Evolutionary conservation across 2,329 filamentous ascomycete species (phyloP).

Genomic region (Fusarium graminum): DNA sequence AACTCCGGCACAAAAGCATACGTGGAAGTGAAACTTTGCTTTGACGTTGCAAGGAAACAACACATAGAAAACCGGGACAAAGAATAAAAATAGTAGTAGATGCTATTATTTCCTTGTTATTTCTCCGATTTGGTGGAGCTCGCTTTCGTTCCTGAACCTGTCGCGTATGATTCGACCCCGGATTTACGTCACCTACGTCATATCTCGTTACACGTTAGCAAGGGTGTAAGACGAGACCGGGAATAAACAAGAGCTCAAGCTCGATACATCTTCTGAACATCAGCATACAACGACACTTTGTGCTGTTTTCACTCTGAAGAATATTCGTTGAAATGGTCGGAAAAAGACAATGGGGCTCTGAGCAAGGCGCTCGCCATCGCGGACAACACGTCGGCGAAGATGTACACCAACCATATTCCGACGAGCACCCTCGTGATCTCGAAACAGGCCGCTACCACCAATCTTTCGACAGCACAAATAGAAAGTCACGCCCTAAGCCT

Average conservation of each 20-base stretch:
- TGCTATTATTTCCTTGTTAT: slow-evolving; percentile 30
- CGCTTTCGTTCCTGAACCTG: slow-evolving; percentile 21
- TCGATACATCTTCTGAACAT: not conserved
- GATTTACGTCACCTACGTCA: slow-evolving; percentile 41
- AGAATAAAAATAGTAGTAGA: slow-evolving; percentile 19
- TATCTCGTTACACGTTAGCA: slow-evolving; percentile 13
- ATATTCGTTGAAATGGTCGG: slow-evolving; percentile 37
- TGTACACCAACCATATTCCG: slow-evolving; percentile 13
- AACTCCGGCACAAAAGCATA: slow-evolving; percentile 13
- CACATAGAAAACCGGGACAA: slow-evolving; percentile 3
- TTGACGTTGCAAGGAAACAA: not conserved
- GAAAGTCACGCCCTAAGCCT: slow-evolving; percentile 27
- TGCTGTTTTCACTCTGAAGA: not conserved
- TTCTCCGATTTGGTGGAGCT: slow-evolving; percentile 26
- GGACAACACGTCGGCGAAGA: slow-evolving; percentile 26
- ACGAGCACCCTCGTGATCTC: slow-evolving; percentile 43
- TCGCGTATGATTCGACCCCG: slow-evolving; percentile 29
- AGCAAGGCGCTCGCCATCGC: slow-evolving; percentile 20
- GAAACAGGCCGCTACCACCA: slow-evolving; percentile 32
- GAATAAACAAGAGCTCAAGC: slow-evolving; percentile 28
- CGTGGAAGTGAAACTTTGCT: not conserved
- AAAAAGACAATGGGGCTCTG: slow-evolving; percentile 32
- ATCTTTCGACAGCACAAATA: slow-evolving; percentile 4
- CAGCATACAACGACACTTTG: not conserved
- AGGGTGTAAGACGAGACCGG: slow-evolving; percentile 3